Evolutionary conservation across 2,329 filamentous ascomycete species (phyloP), one percentile per base, ranked within the genome.

Genomic region (Calonectria pseudoturangicola): DNA sequence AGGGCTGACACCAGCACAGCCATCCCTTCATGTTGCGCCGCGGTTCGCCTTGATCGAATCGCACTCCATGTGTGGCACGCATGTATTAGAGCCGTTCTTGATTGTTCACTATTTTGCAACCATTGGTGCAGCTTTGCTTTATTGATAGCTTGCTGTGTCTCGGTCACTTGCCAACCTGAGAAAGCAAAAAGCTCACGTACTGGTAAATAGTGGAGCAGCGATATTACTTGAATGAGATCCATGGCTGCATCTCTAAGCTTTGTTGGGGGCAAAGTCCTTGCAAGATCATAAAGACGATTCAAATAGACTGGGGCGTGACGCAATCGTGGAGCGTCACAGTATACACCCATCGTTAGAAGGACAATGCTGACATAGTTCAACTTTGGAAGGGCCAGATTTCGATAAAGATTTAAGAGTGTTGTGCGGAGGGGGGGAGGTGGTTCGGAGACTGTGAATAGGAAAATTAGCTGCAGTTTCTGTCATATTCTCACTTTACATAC

Each of bases 11-110:
- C 36, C 12, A 56, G 9, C 4, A 56, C 30, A 1, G 51, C 51
- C 51, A 56, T 56, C n/a, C 51, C 51, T 25, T 56, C 51, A 36
- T 56, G 51, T 15, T 56, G 51, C 16, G 51, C 51, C 18, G 51
- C 28, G 15, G 51, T 56, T 12, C 51, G 30, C 30, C 51, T 18
- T 13, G n/a, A 18, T 21, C 51, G 28, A 33, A 56, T 36, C 30
- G 36, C 39, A 15, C 30, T 21, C 51, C 51, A 56, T 2, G 51
- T 56, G 27, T n/a, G 51, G 16, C 51, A 56, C 25, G 30, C 51
- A 56, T 56, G 33, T 18, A 56, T 56, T 21, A 56, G 30, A n/a
- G 30, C 30, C 18, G 18, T 36, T 18, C 27, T 56, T 56, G 51
- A 6, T 8, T 56, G 51, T 39, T n/a, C 51, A 25, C 25, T 56